Base-by-base conservation (phyloP, 169 alveolate genomes). In the Theileria parva region DNA sequence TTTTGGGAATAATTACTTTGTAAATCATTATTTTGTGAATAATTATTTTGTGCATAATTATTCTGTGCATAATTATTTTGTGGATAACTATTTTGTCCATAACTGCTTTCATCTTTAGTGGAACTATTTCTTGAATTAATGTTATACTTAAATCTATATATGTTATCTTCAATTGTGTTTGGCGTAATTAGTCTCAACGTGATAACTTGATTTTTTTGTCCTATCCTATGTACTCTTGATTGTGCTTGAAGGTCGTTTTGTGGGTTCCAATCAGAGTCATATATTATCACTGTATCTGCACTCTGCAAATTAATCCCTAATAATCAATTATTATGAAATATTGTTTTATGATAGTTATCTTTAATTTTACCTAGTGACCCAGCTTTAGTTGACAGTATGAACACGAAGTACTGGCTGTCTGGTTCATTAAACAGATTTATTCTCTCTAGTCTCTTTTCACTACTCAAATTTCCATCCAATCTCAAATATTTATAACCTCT, bases 231-330 rank as follows among this genome's bases (percentile, higher is more conserved):
- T 7, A 97, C 98, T 79, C 99, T 90, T 61, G 94, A 97, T 73
- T 96, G 94, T 3, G 99, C 99, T 73, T 97, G 96, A 44, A 93
- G 93, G 88, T 97, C 99, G 95, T 95, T 95, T 84, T 94, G 95
- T 15, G 97, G 98, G 75, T 96, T 96, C 99, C 99, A 97, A 80
- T 97, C 99, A 70, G 96, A 95, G 88, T 97, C 99, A 84, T 95
- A 97, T 77, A 97, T 95, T 48, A 97, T 95, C 15, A 97, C 99
- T 11, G 99, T 96, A 85, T 97, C 99, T 17, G 99, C 99, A 27
- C 96, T 95, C 21, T 97, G 96, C 50, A 97, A 87, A 66, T 95
- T 97, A 39, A 97, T 95, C 28, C 99, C 99, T 57, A 57, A 21
- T 21, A 8, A 57, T 9, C 15, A 8, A 21, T 57, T 21, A 21